Base-by-base conservation (phyloP, 345 rosid genomes). In the Viola odorata region DNA sequence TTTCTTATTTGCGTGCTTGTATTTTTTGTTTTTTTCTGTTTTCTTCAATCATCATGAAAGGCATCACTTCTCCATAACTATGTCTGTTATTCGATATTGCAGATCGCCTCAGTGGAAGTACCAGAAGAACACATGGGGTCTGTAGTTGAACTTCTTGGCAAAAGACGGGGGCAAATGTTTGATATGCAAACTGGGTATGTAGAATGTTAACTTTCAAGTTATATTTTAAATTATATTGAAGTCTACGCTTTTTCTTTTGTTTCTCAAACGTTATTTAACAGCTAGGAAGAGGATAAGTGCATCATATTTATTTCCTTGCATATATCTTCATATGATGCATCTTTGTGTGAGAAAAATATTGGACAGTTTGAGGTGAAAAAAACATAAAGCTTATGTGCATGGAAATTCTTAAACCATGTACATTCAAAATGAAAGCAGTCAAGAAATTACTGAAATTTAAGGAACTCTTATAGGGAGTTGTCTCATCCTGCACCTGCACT, bases 71-170 rank as follows among this genome's bases (percentile, higher is more conserved):
- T 60, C 17, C 16, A 74, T 52, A 52, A 55, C 45, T 39, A 41
- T 23, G 32, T 2, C 32, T 23, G 32, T 23, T 23, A 62, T 58
- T 51, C 70, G 1, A 23, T 23, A 23, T 75, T 75, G 69, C 78
- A 92, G 98, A 69, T 87, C 39, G 98, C 98, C 39, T 79, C 87
- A 13, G 98, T 92, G 66, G 98, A 92, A 75, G 96, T 92, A 65
- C 96, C 98, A 16, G 98, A 92, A 81, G 80, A 62, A 65, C 88
- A 89, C 74, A 83, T 89, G 96, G 98, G 98, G 17, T 62, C 96
- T 74, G 98, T 89, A 48, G 96, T 92, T 75, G 98, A 92, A 76
- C 98, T 92, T 77, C 91, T 89, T 63, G 98, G 98, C 16, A 84
- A 63, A 84, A 85, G 98, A 72, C 96, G 96, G 48, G 98, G 96